Conservation (phyloP, 192 early-diverging fungal genomes). For the Thamnidium elegans region DNA sequence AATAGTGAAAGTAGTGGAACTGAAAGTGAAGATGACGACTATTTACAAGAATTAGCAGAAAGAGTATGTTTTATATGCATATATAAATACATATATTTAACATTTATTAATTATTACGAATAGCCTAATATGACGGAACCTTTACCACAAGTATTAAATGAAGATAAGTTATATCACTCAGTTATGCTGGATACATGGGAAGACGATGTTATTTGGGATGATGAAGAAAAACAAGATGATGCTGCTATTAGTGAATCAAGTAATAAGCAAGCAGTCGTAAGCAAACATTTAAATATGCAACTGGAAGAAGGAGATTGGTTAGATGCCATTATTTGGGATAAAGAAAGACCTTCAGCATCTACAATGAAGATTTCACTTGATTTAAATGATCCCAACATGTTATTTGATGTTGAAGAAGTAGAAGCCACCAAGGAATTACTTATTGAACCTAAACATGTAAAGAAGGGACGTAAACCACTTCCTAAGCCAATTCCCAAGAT, state of each 20-base stretch:
- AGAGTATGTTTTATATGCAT: not conserved
- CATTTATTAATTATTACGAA: not conserved
- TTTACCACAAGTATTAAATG: not conserved
- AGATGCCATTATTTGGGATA: constrained; percentile 79
- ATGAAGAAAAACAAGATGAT: constrained; percentile 32
- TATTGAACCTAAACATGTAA: constrained; percentile 25
- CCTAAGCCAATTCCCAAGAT: constrained; percentile 30
- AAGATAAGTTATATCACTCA: constrained; percentile 54
- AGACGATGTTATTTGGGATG: constrained; percentile 76
- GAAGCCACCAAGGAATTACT: constrained; percentile 38
- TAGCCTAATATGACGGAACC: not conserved
- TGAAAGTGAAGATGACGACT: constrained; percentile 15
- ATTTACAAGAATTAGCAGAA: not conserved
- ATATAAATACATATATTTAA: not conserved
- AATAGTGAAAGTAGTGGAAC: constrained; percentile 17
- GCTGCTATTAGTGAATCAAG: not conserved
- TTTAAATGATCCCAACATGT: constrained; percentile 74
- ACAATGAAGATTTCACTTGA: constrained; percentile 57
- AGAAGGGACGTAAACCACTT: constrained; percentile 34
- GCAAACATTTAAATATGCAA: constrained; percentile 50
- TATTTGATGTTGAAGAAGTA: constrained; percentile 62
- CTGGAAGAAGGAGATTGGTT: constrained; percentile 72
- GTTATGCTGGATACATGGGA: constrained; percentile 85
- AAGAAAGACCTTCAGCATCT: constrained; percentile 49
- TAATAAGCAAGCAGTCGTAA: not conserved